Evolutionary conservation across 768 basidiomycete species (phyloP).

Genomic region (Mycena polygramma): DNA sequence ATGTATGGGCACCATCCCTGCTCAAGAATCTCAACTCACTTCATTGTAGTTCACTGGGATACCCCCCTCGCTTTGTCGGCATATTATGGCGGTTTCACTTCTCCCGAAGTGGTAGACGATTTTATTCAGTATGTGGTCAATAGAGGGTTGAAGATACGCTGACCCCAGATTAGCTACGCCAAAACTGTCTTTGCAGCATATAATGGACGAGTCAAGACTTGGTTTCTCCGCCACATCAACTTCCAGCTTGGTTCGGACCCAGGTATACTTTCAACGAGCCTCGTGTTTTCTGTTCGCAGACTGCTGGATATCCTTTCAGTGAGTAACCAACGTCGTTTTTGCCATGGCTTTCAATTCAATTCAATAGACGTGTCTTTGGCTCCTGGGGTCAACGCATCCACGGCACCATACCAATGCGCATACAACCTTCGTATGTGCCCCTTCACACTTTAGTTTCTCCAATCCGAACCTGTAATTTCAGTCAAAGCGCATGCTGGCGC

Average conservation of each 20-base stretch:
- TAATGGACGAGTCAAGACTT: constrained; percentile 63
- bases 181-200: constrained; percentile 63
- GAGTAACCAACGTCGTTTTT: constrained; percentile 11
- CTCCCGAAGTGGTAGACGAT: constrained; percentile 60
- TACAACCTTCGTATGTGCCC: constrained; percentile 56
- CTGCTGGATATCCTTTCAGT: constrained; percentile 59
- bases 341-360: neutral
- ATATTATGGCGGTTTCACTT: constrained; percentile 65
- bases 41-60: constrained; percentile 61
- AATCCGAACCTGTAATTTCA: constrained; percentile 27
- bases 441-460: neutral
- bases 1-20: constrained; percentile 50
- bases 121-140: constrained; percentile 55
- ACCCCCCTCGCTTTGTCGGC: constrained; percentile 60
- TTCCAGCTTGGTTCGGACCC: neutral
- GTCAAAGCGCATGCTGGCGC: constrained; percentile 65
- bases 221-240: constrained; percentile 40
- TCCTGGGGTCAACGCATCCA: constrained; percentile 57
- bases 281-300: constrained; percentile 55
- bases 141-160: neutral
- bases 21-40: neutral
- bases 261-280: constrained; percentile 70
- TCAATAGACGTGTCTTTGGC: constrained; percentile 53
- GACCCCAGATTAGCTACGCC: constrained; percentile 52
- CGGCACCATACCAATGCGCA: constrained; percentile 59